Evolutionary conservation across 2,329 filamentous ascomycete genomes (phyloP), one percentile per base, ranked within the genome.

Genomic region (Colletotrichum sp.): DNA sequence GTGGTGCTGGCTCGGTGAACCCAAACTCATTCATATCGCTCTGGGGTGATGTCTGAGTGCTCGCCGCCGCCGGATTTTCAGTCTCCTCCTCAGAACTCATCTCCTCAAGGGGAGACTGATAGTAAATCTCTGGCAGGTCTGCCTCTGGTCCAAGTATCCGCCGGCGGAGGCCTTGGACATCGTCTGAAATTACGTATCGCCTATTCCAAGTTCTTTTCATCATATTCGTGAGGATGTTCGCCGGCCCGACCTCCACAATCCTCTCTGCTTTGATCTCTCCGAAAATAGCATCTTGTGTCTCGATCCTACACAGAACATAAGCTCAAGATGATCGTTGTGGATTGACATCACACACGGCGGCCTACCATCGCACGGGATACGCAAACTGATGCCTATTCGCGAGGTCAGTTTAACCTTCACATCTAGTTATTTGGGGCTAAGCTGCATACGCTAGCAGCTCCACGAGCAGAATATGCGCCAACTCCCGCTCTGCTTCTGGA

Each of bases 121-220:
- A 99, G 89, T 98, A 99, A 78, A 99, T 98, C 85, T 98, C 97
- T 84, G 98, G 98, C 68, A 95, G 94, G 82, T 99, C 97, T 85
- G 98, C 98, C 89, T 98, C 98, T 88, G 98, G 98, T 88, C 96
- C 98, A 70, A 98, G 91, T 83, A 99, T 98, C 84, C 98, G 96
- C 83, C 97, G 92, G 86, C 98, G 95, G 58, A 98, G 93, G 9
- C 96, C 98, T 81, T 96, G 96, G 74, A 96, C 97, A 69, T 96
- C 97, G 85, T 99, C 97, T 85, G 98, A 98, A 76, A 95, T 95
- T 88, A 98, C 96, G 85, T 98, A 98, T 86, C 98, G 98, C 82
- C 95, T 95, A 73, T 95, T 94, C 76, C 98, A 86, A 65, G 97
- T 98, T 79, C 96, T 91, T 89, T 95, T 97, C 77, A 97, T 96